phyloP scores from a whole-genome alignment of 805 yeast genomes.

The Metschnikowia koreensis region DNA sequence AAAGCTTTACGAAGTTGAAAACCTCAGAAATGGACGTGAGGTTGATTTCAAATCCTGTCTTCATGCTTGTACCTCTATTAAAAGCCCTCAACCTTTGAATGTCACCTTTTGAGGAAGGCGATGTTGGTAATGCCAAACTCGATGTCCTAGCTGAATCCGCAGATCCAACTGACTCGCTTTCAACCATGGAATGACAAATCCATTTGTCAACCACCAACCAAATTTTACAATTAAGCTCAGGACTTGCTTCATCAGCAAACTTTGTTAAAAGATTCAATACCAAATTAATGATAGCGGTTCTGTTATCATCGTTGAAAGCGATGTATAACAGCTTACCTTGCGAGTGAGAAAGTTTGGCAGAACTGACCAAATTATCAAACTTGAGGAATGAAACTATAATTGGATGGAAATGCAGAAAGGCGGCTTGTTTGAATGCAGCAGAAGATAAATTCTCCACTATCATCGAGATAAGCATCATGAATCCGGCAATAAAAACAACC shows the following conservation, averaged over 20 bases:
- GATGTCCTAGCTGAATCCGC: conserved; percentile 21
- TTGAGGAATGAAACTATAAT: conserved; percentile 34
- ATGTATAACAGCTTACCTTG: conserved; percentile 22
- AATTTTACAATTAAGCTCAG: conserved; percentile 42
- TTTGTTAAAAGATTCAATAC: conserved; percentile 49
- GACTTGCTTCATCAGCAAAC: conserved; percentile 45
- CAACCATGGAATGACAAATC: conserved; percentile 46
- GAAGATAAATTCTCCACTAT: conserved; percentile 30
- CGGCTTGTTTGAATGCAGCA: conserved; percentile 23
- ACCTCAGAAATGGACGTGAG: conserved; percentile 52
- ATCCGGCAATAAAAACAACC: conserved; percentile 67
- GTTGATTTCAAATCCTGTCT: conserved; percentile 28
- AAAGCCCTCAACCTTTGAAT: conserved; percentile 8
- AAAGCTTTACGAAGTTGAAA: conserved; percentile 63
- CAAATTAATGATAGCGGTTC: conserved; percentile 34
- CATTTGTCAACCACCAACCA: conserved; percentile 75
- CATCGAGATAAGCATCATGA: conserved; percentile 57
- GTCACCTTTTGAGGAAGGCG: conserved; percentile 8
- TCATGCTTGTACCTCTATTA: conserved; percentile 9
- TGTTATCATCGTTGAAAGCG: conserved; percentile 33
- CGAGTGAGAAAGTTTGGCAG: conserved; percentile 8
- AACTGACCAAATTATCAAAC: conserved; percentile 37
- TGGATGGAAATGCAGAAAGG: conserved; percentile 35
- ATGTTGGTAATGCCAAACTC: conserved; percentile 8
- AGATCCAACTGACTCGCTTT: conserved; percentile 12